A percentile compares a stretch with the other conserved stretches of the same genome.
Evolutionary conservation across 345 rosid species (phyloP).

Genomic region (Salix brachista): DNA sequence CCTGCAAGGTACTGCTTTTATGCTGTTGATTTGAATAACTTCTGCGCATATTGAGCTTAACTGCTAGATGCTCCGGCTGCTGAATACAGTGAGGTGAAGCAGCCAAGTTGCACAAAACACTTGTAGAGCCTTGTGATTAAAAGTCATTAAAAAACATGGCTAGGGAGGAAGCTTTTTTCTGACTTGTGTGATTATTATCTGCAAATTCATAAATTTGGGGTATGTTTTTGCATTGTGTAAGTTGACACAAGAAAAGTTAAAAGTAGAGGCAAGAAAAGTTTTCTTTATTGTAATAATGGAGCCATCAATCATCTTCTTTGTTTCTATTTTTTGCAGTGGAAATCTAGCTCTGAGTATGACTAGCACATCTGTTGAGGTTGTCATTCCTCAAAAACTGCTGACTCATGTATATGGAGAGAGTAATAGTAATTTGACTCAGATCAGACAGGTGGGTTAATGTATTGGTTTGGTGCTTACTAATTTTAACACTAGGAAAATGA

Average conservation of each 20-base stretch:
- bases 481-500: neutral
- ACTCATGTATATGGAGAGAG: constrained; percentile 68
- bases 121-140: neutral
- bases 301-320: neutral
- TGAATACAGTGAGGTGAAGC: neutral
- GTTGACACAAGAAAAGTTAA: neutral
- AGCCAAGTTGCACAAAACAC: neutral
- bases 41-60: neutral
- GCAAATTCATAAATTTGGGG: neutral
- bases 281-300: neutral
- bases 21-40: neutral
- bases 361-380: constrained; percentile 48
- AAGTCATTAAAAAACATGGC: neutral
- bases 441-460: constrained; percentile 50
- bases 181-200: neutral
- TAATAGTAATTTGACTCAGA: constrained; percentile 49
- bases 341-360: constrained; percentile 36
- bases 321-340: constrained; percentile 35
- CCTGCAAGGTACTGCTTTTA: constrained; percentile 40
- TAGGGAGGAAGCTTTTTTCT: too few species aligned
- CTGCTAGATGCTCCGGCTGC: neutral
- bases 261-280: neutral
- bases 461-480: neutral
- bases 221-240: neutral
- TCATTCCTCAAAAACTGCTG: constrained; percentile 56